Evolutionary conservation across 805 yeast species (phyloP), one percentile per base, ranked within the genome.

Genomic region (Saccharomycopsis sp.): DNA sequence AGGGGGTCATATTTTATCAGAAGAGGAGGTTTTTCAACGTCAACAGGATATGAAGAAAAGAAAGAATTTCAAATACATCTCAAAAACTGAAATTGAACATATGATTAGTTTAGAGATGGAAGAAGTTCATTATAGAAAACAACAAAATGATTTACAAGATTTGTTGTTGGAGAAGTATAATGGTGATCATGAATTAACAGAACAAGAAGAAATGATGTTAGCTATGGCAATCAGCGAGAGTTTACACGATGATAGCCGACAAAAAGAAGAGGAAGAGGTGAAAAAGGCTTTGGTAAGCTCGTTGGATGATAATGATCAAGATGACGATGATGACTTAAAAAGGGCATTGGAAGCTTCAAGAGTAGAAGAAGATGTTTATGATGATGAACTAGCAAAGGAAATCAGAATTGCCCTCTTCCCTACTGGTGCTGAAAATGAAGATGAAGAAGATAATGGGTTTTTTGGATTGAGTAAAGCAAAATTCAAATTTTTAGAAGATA

Each of bases 221-320:
- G 49, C 49, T 9, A 21, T 46, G 9, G 45, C 48, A 4, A 23
- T 45, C 29, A 46, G 44, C 36, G 42, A 40, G 25, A 44, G 47
- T 27, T 6, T 31, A 13, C 12, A 27, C 5, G 29, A 18, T 5
- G 29, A 17, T 8, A 17, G 21, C 6, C n/a, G 12, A n/a, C 28
- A 37, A 13, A 25, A 29, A 8, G 35, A 32, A 12, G 27, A 30
- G 15, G 34, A 40, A 30, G 37, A 40, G 9, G 20, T 44, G 27
- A 8, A 17, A 23, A 34, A 30, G 17, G 41, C 40, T 21, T 14
- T 43, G 3, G 43, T 36, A 14, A 23, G 32, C n/a, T 43, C 47
- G 13, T 38, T 20, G 29, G 12, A 5, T 17, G 40, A 39, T 13
- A 32, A 21, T 27, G 42, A 39, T 25, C 14, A 27, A 15, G 42